Conservation (phyloP, 129 eudicot genomes). For the Mikania micrantha region DNA sequence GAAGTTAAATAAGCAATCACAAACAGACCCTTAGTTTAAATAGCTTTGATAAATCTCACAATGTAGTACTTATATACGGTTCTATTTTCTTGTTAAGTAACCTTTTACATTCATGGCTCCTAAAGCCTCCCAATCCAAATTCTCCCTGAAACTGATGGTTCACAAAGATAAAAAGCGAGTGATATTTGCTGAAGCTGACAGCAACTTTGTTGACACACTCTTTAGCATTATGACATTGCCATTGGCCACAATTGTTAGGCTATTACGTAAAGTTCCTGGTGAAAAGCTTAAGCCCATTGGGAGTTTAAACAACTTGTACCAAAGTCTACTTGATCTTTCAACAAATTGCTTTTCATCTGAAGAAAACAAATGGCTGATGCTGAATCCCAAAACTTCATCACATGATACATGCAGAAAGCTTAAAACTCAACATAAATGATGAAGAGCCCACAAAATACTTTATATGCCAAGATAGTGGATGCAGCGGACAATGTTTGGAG, state of each 20-base stretch:
- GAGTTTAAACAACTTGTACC: no score
- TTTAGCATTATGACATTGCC: constrained; percentile 43
- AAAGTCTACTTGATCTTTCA: no score
- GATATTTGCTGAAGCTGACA: constrained; percentile 24
- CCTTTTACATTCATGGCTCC: constrained; percentile 3
- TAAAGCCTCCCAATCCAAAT: background rate
- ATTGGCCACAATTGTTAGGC: constrained; percentile 27
- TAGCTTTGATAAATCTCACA: background rate
- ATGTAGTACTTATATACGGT: background rate
- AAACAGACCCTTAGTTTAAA: constrained; percentile 1
- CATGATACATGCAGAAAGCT: no score
- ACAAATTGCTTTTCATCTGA: no score
- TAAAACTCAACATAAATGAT: constrained; percentile 9
- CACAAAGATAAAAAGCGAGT: constrained; percentile 11
- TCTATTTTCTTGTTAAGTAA: background rate
- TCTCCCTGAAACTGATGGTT: constrained; percentile 13
- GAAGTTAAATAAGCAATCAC: no score
- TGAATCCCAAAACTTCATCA: no score
- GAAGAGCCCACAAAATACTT: background rate
- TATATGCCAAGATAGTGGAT: background rate
- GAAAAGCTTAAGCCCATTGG: no score
- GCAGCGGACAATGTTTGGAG: background rate
- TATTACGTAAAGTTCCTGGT: no score
- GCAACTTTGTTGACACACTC: constrained; percentile 29
- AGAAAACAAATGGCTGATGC: constrained; percentile 34